Base-by-base conservation (phyloP, 305 asterid genomes). In the Fraxinus velutina region DNA sequence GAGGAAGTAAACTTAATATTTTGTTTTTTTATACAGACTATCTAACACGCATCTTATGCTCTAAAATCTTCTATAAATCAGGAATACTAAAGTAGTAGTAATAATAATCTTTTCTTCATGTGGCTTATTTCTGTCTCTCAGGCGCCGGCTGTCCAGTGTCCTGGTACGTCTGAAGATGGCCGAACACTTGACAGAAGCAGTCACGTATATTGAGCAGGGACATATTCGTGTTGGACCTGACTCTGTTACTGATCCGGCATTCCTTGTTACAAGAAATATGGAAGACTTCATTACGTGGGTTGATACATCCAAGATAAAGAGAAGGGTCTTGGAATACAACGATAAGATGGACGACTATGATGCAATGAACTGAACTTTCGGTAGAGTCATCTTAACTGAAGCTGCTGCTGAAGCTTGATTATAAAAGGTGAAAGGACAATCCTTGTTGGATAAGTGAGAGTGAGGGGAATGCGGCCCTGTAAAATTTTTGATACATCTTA, bases 261-360 rank as follows among this genome's bases (percentile, higher is more conserved):
- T 86, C 87, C 95, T 91, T 66, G 97, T 96, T 17, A 94, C 98
- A 8, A 91, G 98, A 88, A 96, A 92, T 52, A 94, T 96, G 98
- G 97, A 96, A 85, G 99, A 96, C 90, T 93, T 94, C 24, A 79
- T 96, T 77, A 94, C 98, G 15, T 94, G 99, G 99, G 98, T 94
- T 0, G 98, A 96, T 86, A 89, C 98, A 27, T 96, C 98, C 0
- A 96, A 93, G 94, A 93, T 96, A 36, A 90, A 86, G 89, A 94
- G 97, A 88, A 93, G 91, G 96, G 97, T 96, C 82, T 80, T 91
- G 85, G 93, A 92, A 84, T 93, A 94, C 87, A 93, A 96, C n/a
- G 94, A 94, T 17, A 93, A 91, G 91, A 81, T 94, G 85, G 99
- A 96, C 83, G 98, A 96, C 84, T 96, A 88, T 84, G 99, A 94